Percentiles rank a stretch among this genome's conserved stretches.
These are phyloP conservation scores for Gossypium mustelinum DNA, from an alignment of 345 rosid genomes.

Conservation along the genomic window DNA sequence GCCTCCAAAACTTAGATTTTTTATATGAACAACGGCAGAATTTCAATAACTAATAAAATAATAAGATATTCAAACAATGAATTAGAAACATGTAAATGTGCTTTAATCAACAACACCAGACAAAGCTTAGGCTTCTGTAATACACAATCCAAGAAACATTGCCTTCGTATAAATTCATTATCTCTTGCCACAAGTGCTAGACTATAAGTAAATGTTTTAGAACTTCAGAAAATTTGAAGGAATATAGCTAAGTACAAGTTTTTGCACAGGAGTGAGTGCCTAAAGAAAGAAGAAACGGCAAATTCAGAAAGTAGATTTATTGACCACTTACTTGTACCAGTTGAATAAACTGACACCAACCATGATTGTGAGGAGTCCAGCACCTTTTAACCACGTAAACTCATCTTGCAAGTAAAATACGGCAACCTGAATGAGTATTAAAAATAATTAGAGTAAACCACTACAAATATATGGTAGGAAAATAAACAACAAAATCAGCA, in stretches of 20 bases:
- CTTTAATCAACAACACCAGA: not conserved
- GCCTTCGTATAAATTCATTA: not conserved
- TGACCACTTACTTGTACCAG: conserved; percentile 91
- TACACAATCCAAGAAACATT: conserved; percentile 2
- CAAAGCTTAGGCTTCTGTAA: not conserved
- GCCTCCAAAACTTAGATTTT: not conserved
- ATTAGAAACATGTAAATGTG: not conserved
- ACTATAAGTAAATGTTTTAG: not conserved
- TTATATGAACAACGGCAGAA: not conserved
- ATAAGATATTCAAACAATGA: not conserved
- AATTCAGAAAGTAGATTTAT: conserved; percentile 8
- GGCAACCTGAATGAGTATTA: conserved; percentile 63
- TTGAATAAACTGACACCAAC: conserved; percentile 89
- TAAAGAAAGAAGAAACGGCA: not conserved
- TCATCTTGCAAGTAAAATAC: conserved; percentile 94
- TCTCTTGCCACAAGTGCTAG: not conserved
- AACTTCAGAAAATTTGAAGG: not conserved
- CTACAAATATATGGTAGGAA: not conserved
- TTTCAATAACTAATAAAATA: conserved; percentile 4
- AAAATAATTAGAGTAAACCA: not conserved
- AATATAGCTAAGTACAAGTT: not conserved
- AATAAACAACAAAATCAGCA: not conserved
- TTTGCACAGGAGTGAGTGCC: not conserved
- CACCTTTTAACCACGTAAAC: conserved; percentile 92
- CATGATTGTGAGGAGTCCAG: conserved; percentile 81